Conservation (phyloP, 164 flowering plant genomes). For the Buxus sempervirens region DNA sequence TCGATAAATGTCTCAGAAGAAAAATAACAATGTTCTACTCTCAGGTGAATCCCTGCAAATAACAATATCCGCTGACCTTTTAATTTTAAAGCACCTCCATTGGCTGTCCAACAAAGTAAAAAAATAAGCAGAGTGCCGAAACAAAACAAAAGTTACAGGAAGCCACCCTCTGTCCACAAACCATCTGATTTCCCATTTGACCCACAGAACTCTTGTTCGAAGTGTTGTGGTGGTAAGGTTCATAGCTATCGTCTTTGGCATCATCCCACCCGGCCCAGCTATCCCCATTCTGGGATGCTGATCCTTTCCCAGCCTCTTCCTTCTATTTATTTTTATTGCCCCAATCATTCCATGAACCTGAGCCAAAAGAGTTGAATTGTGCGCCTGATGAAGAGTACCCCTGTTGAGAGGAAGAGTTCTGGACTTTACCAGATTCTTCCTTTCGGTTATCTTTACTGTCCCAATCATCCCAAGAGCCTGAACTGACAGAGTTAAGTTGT, state of each 20-base stretch:
- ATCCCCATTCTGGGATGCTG: slow-evolving; percentile 35
- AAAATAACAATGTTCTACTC: too few species aligned
- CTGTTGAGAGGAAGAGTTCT: slow-evolving; percentile 42
- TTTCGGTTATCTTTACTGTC: too few species aligned
- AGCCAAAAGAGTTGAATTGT: slow-evolving; percentile 34
- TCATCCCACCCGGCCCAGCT: slow-evolving; percentile 87
- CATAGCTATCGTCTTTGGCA: slow-evolving; percentile 58
- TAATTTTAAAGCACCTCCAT: too few species aligned
- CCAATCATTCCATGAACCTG: slow-evolving; percentile 71
- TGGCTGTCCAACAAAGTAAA: too few species aligned
- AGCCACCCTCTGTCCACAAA: slow-evolving; percentile 68
- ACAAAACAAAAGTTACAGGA: slow-evolving; percentile 52
- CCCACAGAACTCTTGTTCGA: slow-evolving; percentile 30
- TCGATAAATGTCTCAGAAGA: too few species aligned
- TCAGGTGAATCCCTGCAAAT: too few species aligned
- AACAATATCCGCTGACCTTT: too few species aligned
- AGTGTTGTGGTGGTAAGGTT: slow-evolving; percentile 40
- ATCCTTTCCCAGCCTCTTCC: slow-evolving; percentile 35
- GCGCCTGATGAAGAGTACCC: slow-evolving; percentile 35
- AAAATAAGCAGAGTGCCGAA: too few species aligned
- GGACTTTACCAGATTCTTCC: too few species aligned
- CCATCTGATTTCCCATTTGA: slow-evolving; percentile 54
- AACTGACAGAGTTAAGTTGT: too few species aligned
- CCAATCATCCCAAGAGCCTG: too few species aligned
- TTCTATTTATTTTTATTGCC: slow-evolving; percentile 39